A percentile compares a stretch with the other conserved stretches of the same genome.
Evolutionary conservation across 1,284 basidiomycete species (phyloP).

Genomic region (Ganoderma leucocontextum): DNA sequence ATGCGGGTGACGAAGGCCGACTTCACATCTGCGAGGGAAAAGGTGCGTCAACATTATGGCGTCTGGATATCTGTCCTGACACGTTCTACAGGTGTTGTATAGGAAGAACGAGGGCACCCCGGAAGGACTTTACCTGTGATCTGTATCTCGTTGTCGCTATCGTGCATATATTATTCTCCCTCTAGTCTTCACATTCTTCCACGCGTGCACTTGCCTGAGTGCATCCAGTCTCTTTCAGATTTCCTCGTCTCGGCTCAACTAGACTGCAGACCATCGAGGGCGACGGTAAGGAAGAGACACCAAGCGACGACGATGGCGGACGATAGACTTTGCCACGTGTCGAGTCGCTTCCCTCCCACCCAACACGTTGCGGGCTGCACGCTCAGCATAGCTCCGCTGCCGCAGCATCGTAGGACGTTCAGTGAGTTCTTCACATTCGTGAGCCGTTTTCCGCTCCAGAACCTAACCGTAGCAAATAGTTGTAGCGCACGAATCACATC

Average conservation of each 20-base stretch:
- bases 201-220: not conserved
- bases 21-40: conserved; percentile 88
- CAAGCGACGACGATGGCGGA: conserved; percentile 7
- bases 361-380: not conserved
- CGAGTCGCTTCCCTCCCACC: conserved; percentile 5
- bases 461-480: not conserved
- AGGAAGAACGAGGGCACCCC: conserved; percentile 95
- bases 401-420: not conserved
- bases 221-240: not conserved
- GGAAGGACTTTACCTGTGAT: conserved; percentile 81
- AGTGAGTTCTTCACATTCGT: not conserved
- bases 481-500: not conserved
- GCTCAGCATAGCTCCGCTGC: not conserved
- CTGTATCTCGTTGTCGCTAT: conserved; percentile 29
- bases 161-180: conserved; percentile 27
- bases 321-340: conserved; percentile 16
- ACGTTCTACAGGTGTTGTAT: conserved; percentile 73
- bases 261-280: not conserved
- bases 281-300: not conserved
- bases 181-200: conserved; percentile 17
- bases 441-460: not conserved
- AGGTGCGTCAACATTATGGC: conserved; percentile 57
- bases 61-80: conserved; percentile 21
- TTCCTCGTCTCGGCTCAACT: not conserved
- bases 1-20: conserved; percentile 97